Conservation (phyloP, 2,329 filamentous ascomycete genomes). For the Chaetomiaceae sp. region DNA sequence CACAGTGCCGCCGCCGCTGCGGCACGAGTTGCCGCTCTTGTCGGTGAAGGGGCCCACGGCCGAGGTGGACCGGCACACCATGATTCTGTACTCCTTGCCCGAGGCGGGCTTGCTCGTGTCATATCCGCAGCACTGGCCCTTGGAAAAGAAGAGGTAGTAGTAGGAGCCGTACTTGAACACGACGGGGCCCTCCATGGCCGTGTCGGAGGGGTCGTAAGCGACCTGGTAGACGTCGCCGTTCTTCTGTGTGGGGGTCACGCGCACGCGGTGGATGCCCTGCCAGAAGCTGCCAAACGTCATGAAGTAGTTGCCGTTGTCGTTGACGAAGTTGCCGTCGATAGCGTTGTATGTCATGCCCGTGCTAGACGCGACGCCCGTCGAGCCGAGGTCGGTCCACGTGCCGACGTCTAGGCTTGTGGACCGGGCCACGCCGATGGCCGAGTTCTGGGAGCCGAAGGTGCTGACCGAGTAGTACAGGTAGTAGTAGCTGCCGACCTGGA, state of each 20-base stretch:
- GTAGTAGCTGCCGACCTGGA: slow-evolving; percentile 53
- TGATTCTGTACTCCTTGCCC: slow-evolving; percentile 59
- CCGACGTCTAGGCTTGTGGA: slow-evolving; percentile 31
- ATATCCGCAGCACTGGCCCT: slow-evolving; percentile 56
- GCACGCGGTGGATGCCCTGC: slow-evolving; percentile 50
- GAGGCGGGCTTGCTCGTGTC: slow-evolving; percentile 45
- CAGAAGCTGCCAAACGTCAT: slow-evolving; percentile 61
- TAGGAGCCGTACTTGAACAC: slow-evolving; percentile 50
- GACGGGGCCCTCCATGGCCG: slow-evolving; percentile 50
- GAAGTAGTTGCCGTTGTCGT: slow-evolving; percentile 34
- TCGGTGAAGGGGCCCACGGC: slow-evolving; percentile 53
- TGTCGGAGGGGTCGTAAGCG: slow-evolving; percentile 46
- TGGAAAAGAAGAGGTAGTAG: slow-evolving; percentile 60
- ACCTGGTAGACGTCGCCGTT: slow-evolving; percentile 37
- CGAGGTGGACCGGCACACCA: slow-evolving; percentile 51
- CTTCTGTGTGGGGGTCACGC: slow-evolving; percentile 39
- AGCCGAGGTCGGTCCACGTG: slow-evolving; percentile 51
- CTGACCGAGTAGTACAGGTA: slow-evolving; percentile 67
- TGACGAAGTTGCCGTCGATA: slow-evolving; percentile 47
- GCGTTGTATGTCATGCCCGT: slow-evolving; percentile 43
- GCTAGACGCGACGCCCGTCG: slow-evolving; percentile 41
- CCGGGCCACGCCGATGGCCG: slow-evolving; percentile 54
- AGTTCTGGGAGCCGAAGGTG: slow-evolving; percentile 56
- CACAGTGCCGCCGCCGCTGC: slow-evolving; percentile 51
- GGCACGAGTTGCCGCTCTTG: slow-evolving; percentile 47